phyloP scores from a whole-genome alignment of 2,329 filamentous ascomycete genomes.

The Clonostachys rhizophaga region DNA sequence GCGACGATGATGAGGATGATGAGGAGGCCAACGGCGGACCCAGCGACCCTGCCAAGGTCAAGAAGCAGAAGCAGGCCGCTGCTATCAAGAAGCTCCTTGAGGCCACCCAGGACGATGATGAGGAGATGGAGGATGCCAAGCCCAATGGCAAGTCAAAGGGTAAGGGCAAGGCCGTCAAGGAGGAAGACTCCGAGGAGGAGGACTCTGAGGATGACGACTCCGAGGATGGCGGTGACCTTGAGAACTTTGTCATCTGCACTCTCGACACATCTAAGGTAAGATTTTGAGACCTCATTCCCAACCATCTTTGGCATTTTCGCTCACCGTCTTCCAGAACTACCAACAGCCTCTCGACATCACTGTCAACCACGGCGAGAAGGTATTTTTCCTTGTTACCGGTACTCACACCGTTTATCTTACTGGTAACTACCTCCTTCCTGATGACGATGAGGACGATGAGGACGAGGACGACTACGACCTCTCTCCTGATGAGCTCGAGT shows the following conservation, averaged over 20 bases:
- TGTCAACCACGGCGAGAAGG: constrained; percentile 79
- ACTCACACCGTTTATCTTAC: constrained; percentile 90
- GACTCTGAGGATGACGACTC: constrained; percentile 52
- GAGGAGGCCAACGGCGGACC: constrained; percentile 79
- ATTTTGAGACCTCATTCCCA: constrained; percentile 5
- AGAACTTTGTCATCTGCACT: constrained; percentile 94
- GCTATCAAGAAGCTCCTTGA: constrained; percentile 74
- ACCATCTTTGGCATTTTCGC: not conserved
- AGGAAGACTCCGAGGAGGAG: constrained; percentile 44
- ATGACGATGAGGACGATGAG: constrained; percentile 57
- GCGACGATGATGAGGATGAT: constrained; percentile 48
- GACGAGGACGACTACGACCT: constrained; percentile 74
- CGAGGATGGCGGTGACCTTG: constrained; percentile 62
- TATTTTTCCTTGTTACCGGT: constrained; percentile 89
- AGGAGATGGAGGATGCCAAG: constrained; percentile 71
- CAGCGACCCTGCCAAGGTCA: constrained; percentile 84
- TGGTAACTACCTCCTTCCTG: constrained; percentile 87
- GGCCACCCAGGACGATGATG: constrained; percentile 57
- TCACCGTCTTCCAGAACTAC: constrained; percentile 61
- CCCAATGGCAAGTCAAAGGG: constrained; percentile 55
- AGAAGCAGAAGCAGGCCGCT: constrained; percentile 78
- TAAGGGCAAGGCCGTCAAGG: constrained; percentile 69
- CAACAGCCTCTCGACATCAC: constrained; percentile 95
- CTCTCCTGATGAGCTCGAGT: constrained; percentile 74
- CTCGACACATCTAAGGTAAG: constrained; percentile 87